Conservation (phyloP, 257 asterid species). For the Solanum corneliomulleri region DNA sequence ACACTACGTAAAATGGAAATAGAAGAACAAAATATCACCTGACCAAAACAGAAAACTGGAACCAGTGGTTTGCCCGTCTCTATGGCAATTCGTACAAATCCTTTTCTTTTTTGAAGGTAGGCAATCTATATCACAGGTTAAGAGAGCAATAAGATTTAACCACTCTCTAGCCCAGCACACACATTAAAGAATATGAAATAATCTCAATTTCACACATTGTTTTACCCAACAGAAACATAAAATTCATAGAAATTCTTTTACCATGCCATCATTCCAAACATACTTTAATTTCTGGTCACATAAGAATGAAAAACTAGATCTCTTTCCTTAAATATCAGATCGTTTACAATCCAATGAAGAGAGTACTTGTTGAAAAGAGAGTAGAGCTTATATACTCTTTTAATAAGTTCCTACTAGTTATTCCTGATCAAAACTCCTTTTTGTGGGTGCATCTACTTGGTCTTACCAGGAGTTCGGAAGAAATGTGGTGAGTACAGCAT, state of each 20-base stretch:
- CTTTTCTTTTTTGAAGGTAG: conserved; percentile 53
- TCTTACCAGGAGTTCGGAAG: neutral
- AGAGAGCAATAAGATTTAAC: conserved; percentile 2
- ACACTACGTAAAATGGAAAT: neutral
- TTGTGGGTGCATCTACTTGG: neutral
- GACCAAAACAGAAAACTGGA: conserved; percentile 97
- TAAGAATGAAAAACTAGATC: neutral
- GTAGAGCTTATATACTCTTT: neutral
- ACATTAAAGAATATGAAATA: neutral
- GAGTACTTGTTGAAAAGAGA: neutral
- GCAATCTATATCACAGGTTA: conserved; percentile 37
- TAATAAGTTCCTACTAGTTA: neutral
- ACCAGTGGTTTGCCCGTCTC: conserved; percentile 89
- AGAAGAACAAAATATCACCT: conserved; percentile 33
- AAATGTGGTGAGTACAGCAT: neutral
- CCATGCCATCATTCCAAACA: neutral
- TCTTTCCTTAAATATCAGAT: neutral
- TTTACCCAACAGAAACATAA: neutral
- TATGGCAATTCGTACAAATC: conserved; percentile 83
- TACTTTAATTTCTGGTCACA: neutral
- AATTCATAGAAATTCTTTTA: neutral
- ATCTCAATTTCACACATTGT: neutral
- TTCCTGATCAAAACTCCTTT: neutral
- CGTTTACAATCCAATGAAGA: neutral
- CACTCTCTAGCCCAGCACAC: neutral